phyloP scores from a whole-genome alignment of 768 basidiomycete genomes.

The Calocybe indica region DNA sequence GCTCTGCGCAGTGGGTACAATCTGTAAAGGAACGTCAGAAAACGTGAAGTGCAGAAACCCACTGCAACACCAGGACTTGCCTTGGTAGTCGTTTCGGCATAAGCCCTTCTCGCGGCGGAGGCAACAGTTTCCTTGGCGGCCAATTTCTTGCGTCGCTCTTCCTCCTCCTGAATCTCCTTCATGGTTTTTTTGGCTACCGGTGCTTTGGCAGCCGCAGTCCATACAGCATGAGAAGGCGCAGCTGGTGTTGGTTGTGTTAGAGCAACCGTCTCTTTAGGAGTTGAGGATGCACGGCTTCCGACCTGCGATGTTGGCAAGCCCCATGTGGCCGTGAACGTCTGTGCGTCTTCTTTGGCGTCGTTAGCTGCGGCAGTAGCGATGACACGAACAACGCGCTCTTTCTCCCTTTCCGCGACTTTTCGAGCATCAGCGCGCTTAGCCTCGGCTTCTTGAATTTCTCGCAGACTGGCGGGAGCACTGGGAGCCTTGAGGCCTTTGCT shows the following conservation, averaged over 20 bases:
- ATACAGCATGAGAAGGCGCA: slow-evolving; percentile 43
- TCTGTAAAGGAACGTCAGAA: slow-evolving; percentile 17
- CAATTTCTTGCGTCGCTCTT: slow-evolving; percentile 77
- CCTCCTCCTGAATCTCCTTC: slow-evolving; percentile 99
- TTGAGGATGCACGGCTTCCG: slow-evolving; percentile 36
- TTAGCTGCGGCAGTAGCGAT: slow-evolving; percentile 27
- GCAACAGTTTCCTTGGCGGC: slow-evolving; percentile 55
- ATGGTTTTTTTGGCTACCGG: slow-evolving; percentile 77
- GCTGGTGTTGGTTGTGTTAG: slow-evolving; percentile 21
- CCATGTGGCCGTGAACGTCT: slow-evolving; percentile 72
- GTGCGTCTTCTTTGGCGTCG: slow-evolving; percentile 48
- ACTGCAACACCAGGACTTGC: slow-evolving; percentile 26
- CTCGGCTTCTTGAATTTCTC: slow-evolving; percentile 95
- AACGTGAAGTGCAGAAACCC: slow-evolving; percentile 4
- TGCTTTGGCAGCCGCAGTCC: slow-evolving; percentile 61
- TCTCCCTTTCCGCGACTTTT: slow-evolving; percentile 69
- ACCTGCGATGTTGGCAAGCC: slow-evolving; percentile 82
- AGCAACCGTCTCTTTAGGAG: slow-evolving; percentile 34
- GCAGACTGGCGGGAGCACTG: slow-evolving; percentile 56
- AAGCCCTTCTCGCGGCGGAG: slow-evolving; percentile 57
- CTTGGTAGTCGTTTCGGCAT: slow-evolving; percentile 78
- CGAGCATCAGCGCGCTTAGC: slow-evolving; percentile 72
- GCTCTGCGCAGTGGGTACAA: slow-evolving; percentile 14
- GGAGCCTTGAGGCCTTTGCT: slow-evolving; percentile 45
- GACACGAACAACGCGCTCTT: slow-evolving; percentile 52